Conservation (phyloP, 768 basidiomycete species). For the Vishniacozyma victoriae region DNA sequence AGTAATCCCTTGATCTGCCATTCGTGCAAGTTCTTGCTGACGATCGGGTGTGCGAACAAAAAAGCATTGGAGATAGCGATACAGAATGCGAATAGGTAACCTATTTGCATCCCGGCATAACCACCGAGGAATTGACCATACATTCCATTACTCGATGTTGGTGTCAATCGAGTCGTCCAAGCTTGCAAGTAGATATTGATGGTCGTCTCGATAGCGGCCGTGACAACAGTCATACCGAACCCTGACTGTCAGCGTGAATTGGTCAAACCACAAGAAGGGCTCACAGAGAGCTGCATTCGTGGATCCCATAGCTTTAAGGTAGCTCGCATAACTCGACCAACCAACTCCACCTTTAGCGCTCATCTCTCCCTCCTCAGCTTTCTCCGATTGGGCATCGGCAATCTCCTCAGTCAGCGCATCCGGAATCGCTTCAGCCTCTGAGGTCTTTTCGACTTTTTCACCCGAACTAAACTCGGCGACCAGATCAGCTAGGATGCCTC, state of each 20-base stretch:
- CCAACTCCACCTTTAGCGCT: constrained; percentile 3
- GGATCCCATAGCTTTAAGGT: constrained; percentile 15
- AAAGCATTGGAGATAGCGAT: constrained; percentile 5
- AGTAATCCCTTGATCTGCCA: constrained; percentile 14
- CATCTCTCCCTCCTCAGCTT: background rate
- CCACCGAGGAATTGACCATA: constrained; percentile 21
- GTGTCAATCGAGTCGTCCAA: constrained; percentile 11
- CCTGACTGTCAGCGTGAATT: background rate
- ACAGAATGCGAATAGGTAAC: constrained; percentile 5
- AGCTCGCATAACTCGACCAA: constrained; percentile 14
- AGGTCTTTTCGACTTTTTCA: background rate
- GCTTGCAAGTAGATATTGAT: constrained; percentile 17
- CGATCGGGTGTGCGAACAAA: constrained; percentile 8
- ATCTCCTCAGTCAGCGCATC: constrained; percentile 3
- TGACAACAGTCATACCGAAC: constrained; percentile 2
- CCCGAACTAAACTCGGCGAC: constrained; percentile 4
- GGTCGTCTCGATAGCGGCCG: constrained; percentile 1
- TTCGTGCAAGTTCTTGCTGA: constrained; percentile 7
- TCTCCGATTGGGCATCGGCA: background rate
- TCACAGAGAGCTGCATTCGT: constrained; percentile 2
- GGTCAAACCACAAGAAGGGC: background rate
- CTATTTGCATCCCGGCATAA: constrained; percentile 15
- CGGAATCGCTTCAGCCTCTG: background rate
- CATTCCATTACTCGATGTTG: background rate
- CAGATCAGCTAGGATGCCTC: background rate